Evolutionary conservation across 2,329 filamentous ascomycete species (phyloP).

Genomic region (Trichoderma sp.): DNA sequence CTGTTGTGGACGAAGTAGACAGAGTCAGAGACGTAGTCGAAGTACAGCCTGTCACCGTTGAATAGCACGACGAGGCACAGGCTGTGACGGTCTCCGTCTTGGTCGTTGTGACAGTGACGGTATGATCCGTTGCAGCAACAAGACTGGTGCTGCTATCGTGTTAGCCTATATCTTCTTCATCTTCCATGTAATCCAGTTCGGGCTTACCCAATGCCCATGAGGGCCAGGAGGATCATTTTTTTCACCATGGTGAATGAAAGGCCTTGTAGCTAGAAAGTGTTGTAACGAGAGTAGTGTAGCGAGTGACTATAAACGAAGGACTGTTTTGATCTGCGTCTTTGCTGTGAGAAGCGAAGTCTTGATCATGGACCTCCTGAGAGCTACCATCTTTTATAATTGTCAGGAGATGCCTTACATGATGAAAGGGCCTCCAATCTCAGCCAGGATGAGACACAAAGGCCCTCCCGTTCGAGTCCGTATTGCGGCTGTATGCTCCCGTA

Average conservation of each 20-base stretch:
- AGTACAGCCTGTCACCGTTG: constrained; percentile 6
- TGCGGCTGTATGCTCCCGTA: constrained; percentile 23
- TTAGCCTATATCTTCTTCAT: neutral
- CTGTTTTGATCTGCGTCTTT: neutral
- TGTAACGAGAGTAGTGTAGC: neutral
- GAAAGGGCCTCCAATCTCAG: neutral
- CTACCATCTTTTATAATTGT: neutral
- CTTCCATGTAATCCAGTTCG: fast-evolving
- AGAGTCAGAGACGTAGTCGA: neutral
- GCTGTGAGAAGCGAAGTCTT: neutral
- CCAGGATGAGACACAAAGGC: neutral
- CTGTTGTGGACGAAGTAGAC: neutral
- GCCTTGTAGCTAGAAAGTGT: neutral
- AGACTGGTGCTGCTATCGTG: constrained; percentile 24
- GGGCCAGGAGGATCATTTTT: constrained; percentile 25
- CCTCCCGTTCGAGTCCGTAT: constrained; percentile 17
- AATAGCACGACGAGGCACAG: constrained; percentile 30
- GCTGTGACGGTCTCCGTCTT: constrained; percentile 33
- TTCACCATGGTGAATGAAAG: constrained; percentile 24
- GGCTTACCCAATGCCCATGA: constrained; percentile 31
- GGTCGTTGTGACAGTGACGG: constrained; percentile 33
- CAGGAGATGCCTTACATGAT: neutral
- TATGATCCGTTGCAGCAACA: constrained; percentile 27
- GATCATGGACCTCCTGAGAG: neutral
- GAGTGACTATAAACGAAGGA: constrained; percentile 7